Conservation (phyloP, 371 early-diverging fungal species). For the Globomyces sp. region DNA sequence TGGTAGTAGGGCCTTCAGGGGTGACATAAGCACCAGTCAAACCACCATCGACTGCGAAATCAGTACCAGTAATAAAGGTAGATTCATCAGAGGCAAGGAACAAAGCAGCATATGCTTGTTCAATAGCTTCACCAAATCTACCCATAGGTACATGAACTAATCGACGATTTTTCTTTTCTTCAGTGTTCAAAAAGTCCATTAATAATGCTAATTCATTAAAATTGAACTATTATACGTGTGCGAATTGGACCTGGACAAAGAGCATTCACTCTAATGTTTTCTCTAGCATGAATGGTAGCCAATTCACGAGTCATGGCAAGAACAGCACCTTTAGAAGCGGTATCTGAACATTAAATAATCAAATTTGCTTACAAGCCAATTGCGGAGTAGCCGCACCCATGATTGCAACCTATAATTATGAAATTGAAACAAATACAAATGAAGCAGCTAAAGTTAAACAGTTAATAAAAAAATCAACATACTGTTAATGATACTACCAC, state of each 20-base stretch:
- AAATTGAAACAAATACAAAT: neutral
- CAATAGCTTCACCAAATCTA: conserved; percentile 87
- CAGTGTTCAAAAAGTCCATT: conserved; percentile 83
- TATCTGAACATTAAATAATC: conserved; percentile 49
- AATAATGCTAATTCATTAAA: conserved; percentile 77
- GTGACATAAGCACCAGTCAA: conserved; percentile 69
- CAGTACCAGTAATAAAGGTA: conserved; percentile 80
- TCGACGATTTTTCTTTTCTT: conserved; percentile 81
- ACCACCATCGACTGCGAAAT: conserved; percentile 85
- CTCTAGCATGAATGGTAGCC: conserved; percentile 84
- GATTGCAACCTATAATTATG: conserved; percentile 53
- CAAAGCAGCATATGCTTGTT: conserved; percentile 80
- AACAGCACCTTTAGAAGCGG: conserved; percentile 88
- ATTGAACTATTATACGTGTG: conserved; percentile 54
- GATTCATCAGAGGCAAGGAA: conserved; percentile 84
- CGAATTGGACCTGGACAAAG: conserved; percentile 87
- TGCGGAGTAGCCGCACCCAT: conserved; percentile 90
- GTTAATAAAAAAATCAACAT: conserved; percentile 61
- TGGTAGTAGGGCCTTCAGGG: conserved; percentile 37
- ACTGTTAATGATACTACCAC: conserved; percentile 81
- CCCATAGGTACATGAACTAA: conserved; percentile 82
- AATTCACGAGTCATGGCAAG: conserved; percentile 86
- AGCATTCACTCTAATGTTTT: conserved; percentile 84
- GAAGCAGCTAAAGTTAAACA: neutral
- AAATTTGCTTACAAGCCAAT: conserved; percentile 65